Evolutionary conservation across 768 basidiomycete genomes (phyloP).

Genomic region (Amanita pallidorosea): DNA sequence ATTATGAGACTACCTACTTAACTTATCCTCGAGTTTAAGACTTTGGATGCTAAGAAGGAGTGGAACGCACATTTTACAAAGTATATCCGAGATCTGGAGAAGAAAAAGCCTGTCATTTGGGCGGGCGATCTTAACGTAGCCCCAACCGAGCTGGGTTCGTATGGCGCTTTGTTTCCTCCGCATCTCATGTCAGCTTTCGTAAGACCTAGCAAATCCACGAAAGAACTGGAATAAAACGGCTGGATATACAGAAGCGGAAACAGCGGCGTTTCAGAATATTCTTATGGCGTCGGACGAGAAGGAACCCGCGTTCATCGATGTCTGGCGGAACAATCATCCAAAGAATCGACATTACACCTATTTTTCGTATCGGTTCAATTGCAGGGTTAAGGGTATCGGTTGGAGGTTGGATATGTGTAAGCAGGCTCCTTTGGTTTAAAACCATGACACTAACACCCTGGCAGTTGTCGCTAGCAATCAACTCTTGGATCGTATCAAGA

Average conservation of each 20-base stretch:
- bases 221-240: conserved; percentile 83
- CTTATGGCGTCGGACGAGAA: conserved; percentile 38
- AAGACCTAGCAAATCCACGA: conserved; percentile 62
- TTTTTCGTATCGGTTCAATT: conserved; percentile 77
- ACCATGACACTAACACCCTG: neutral
- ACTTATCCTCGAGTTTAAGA: conserved; percentile 29
- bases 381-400: conserved; percentile 68
- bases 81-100: conserved; percentile 64
- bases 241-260: conserved; percentile 79
- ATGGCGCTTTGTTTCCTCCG: neutral
- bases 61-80: conserved; percentile 74
- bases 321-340: conserved; percentile 71
- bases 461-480: conserved; percentile 71
- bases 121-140: conserved; percentile 83
- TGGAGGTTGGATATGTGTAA: conserved; percentile 86
- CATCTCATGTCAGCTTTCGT: neutral
- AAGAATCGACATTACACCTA: conserved; percentile 70
- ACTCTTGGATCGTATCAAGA: conserved; percentile 50
- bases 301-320: conserved; percentile 48
- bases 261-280: conserved; percentile 60
- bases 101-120: conserved; percentile 81
- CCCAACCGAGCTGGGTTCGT: conserved; percentile 57
- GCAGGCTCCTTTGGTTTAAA: conserved; percentile 6
- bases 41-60: conserved; percentile 59
- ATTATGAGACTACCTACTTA: neutral